Conservation (phyloP, 208 protist species). For the Leishmania tarentolae region DNA sequence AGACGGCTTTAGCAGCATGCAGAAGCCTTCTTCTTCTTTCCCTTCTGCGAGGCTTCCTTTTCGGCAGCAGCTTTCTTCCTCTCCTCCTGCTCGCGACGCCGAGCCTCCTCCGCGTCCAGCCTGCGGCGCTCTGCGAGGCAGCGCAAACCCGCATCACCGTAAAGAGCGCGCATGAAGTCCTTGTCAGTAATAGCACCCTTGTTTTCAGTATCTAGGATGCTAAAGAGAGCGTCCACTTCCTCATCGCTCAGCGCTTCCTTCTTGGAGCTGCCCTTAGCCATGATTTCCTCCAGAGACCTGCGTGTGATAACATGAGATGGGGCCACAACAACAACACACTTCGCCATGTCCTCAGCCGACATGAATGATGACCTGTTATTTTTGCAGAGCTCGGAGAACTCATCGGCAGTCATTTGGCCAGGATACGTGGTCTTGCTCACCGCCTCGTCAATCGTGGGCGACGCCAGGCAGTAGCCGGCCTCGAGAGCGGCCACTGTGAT, state of each 20-base stretch:
- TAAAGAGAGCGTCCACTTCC: conserved; percentile 84
- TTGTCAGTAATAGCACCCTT: conserved; percentile 72
- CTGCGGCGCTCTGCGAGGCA: conserved; percentile 59
- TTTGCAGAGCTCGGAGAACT: conserved; percentile 76
- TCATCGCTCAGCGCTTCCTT: conserved; percentile 53
- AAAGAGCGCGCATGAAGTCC: conserved; percentile 75
- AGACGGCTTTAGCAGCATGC: conserved; percentile 40
- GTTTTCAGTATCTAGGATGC: conserved; percentile 67
- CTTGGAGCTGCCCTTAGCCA: conserved; percentile 45
- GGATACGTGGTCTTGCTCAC: conserved; percentile 45
- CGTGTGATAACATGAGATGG: conserved; percentile 76
- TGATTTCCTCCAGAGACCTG: conserved; percentile 67
- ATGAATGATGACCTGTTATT: conserved; percentile 48
- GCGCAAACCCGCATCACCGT: conserved; percentile 63
- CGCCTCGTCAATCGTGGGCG: conserved; percentile 66
- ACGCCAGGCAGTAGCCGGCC: conserved; percentile 69
- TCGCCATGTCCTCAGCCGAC: conserved; percentile 66
- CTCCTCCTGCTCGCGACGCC: conserved; percentile 32
- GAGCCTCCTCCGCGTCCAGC: conserved; percentile 33
- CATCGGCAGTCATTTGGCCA: conserved; percentile 73
- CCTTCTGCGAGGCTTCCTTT: conserved; percentile 5
- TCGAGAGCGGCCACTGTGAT: conserved; percentile 81
- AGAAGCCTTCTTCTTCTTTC: conserved; percentile 56
- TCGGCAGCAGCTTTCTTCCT: conserved; percentile 9
- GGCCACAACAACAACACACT: conserved; percentile 65